phyloP scores from a whole-genome alignment of 148 eudicot species.

The Rhododendron molle region DNA sequence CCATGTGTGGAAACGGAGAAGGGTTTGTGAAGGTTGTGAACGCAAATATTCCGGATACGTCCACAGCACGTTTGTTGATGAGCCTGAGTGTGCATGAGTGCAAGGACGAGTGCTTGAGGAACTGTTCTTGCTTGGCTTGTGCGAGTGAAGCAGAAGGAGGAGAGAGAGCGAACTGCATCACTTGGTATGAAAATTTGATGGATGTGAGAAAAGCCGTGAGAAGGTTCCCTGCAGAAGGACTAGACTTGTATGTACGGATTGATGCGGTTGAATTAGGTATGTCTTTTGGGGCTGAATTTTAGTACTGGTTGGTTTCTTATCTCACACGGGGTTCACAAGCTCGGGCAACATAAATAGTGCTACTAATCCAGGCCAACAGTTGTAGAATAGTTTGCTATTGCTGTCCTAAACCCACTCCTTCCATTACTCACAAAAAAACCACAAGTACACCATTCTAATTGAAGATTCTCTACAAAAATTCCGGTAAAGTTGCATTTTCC shows the following conservation, averaged over 20 bases:
- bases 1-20: conserved; percentile 38
- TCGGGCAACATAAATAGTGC: neutral
- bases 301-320: too few species aligned
- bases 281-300: neutral
- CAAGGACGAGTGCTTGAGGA: neutral
- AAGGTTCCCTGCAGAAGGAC: neutral
- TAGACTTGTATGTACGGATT: neutral
- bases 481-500: neutral
- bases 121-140: neutral
- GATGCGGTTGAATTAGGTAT: neutral
- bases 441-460: neutral
- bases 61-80: neutral
- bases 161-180: neutral
- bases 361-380: neutral
- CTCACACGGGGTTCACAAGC: neutral
- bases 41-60: conserved; percentile 45
- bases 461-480: neutral
- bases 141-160: neutral
- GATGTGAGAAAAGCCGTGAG: neutral
- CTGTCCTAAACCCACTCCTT: too few species aligned
- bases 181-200: neutral
- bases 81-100: neutral
- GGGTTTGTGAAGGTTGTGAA: conserved; percentile 35
- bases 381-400: too few species aligned
- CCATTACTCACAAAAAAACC: too few species aligned